These are phyloP conservation scores for Taxillus chinensis DNA, from an alignment of 164 flowering plant species.

Conservation along the genomic window DNA sequence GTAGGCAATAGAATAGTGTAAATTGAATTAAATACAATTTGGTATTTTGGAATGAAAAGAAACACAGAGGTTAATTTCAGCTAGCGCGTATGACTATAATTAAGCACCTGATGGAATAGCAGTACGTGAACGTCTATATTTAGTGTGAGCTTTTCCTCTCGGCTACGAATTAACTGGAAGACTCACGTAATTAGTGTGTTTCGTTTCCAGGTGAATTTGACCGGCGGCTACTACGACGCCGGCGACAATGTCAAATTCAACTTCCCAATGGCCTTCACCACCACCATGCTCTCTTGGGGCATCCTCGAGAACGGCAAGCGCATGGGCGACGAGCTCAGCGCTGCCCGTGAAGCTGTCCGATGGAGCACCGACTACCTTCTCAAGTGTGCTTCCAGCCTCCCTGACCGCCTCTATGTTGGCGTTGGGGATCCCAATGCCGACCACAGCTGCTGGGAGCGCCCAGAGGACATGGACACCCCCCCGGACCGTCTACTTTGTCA, in stretches of 20 bases:
- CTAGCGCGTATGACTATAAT: no score
- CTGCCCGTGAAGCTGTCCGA: constrained; percentile 51
- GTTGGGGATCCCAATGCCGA: constrained; percentile 73
- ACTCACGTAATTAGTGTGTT: no score
- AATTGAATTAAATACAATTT: no score
- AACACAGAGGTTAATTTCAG: no score
- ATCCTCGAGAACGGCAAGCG: constrained; percentile 56
- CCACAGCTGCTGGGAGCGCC: constrained; percentile 90
- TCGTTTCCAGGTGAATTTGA: constrained; percentile 47
- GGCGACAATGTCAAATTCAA: constrained; percentile 93
- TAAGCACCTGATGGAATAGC: no score
- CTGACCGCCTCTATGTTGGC: constrained; percentile 48
- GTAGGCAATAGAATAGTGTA: no score
- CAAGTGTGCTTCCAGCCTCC: constrained; percentile 48
- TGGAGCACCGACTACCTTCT: constrained; percentile 83
- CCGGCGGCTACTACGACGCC: constrained; percentile 93
- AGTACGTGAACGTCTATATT: no score
- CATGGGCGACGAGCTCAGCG: constrained; percentile 52
- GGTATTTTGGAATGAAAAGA: no score
- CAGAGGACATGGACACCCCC: constrained; percentile 93
- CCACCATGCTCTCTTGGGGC: constrained; percentile 82
- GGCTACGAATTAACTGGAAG: no score
- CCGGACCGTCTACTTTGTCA: constrained; percentile 56
- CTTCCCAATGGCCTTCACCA: constrained; percentile 90
- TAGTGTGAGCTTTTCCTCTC: no score